These are phyloP conservation scores for Steccherinum ochraceum DNA, from an alignment of 768 basidiomycete genomes.

Conservation along the genomic window DNA sequence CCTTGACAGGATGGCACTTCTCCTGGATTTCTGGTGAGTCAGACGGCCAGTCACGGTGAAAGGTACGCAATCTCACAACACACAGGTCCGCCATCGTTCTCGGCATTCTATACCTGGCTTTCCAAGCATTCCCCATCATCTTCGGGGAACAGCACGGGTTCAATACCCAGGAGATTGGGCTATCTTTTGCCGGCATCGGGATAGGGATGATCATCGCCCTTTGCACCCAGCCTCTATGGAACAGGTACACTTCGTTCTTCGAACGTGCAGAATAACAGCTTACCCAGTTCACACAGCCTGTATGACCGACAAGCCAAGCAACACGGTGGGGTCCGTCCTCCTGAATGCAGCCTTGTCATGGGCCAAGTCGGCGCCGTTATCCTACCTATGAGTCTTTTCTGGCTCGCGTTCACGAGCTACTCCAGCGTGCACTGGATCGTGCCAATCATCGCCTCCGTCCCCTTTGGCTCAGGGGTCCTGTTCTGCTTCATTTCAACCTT, in stretches of 20 bases:
- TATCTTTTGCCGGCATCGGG: slow-evolving; percentile 43
- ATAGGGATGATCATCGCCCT: slow-evolving; percentile 38
- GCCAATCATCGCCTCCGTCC: slow-evolving; percentile 37
- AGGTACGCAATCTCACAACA: too few species aligned
- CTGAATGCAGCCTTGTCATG: slow-evolving; percentile 60
- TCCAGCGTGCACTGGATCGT: slow-evolving; percentile 39
- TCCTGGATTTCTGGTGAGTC: slow-evolving; percentile 62
- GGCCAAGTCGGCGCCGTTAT: slow-evolving; percentile 64
- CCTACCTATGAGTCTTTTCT: slow-evolving; percentile 37
- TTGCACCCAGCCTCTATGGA: slow-evolving; percentile 41
- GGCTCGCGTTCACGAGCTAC: slow-evolving; percentile 52
- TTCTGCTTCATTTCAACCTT: slow-evolving; percentile 68
- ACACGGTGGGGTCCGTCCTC: slow-evolving; percentile 45
- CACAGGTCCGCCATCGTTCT: slow-evolving; percentile 33
- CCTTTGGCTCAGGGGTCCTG: slow-evolving; percentile 48
- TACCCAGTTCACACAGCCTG: slow-evolving; percentile 1
- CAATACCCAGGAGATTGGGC: slow-evolving; percentile 39
- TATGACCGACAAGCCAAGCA: slow-evolving; percentile 21
- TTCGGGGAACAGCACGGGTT: slow-evolving; percentile 40
- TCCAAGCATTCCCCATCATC: slow-evolving; percentile 50
- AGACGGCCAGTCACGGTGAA: too few species aligned
- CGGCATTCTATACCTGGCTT: slow-evolving; percentile 38
- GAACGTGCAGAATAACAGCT: neutral
- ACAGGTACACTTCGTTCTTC: slow-evolving; percentile 13
- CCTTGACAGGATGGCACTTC: slow-evolving; percentile 70